Conservation (phyloP, 2,329 filamentous ascomycete species). For the Lasiodiplodia hormozganensis region DNA sequence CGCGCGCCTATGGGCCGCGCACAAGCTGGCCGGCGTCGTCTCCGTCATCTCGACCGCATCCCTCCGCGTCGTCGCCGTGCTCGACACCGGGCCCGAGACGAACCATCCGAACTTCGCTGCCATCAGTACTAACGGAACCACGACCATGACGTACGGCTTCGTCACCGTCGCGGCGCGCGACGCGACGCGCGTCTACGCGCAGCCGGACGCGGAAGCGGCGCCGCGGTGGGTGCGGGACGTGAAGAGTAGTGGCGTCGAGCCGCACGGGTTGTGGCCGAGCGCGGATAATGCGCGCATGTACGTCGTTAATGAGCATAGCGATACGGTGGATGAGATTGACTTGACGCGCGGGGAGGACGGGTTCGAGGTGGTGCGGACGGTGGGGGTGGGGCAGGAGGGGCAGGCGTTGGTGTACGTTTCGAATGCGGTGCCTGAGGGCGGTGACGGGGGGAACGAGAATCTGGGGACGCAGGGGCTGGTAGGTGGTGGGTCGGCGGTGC, state of each 20-base stretch:
- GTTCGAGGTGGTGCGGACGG: slow-evolving; percentile 6
- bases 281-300: slow-evolving; percentile 29
- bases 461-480: slow-evolving; percentile 28
- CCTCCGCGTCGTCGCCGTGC: background rate
- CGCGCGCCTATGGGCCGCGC: slow-evolving; percentile 19
- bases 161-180: slow-evolving; percentile 22
- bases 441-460: slow-evolving; percentile 1
- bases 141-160: slow-evolving; percentile 24
- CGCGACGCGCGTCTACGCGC: slow-evolving; percentile 18
- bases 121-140: background rate
- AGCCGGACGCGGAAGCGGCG: background rate
- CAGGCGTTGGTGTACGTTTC: slow-evolving; percentile 27
- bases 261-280: slow-evolving; percentile 29
- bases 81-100: slow-evolving; percentile 24
- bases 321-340: slow-evolving; percentile 28
- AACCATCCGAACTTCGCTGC: slow-evolving; percentile 29
- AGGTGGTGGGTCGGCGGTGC: no score
- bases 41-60: slow-evolving; percentile 4
- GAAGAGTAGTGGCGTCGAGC: slow-evolving; percentile 4
- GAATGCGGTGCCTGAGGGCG: slow-evolving; percentile 9
- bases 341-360: background rate
- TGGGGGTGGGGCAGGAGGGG: slow-evolving; percentile 28
- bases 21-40: slow-evolving; percentile 23
- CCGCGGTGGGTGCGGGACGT: slow-evolving; percentile 10
- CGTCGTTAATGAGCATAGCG: slow-evolving; percentile 30